Base-by-base conservation (phyloP, 106 monocot species). In the Dendrobium nobile region DNA sequence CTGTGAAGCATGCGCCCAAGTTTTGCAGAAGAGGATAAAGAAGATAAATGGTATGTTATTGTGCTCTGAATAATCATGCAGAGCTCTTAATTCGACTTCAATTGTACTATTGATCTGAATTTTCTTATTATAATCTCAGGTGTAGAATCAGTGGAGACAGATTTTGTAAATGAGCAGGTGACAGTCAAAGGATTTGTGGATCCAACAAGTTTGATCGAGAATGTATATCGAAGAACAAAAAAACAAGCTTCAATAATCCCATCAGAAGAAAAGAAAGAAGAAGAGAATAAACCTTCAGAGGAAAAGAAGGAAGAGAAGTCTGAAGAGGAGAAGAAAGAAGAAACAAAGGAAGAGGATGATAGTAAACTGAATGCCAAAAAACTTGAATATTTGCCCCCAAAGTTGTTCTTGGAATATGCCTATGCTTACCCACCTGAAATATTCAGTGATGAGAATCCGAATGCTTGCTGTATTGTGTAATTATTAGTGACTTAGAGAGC, bases 381-480 rank as follows among this genome's bases (percentile, higher is more conserved):
- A 55, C 28, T 64, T 51, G 92, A 90, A 20, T 85, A 86, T 37
- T 89, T 85, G 88, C 82, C 84, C 26, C 28, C 80, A 3, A 80
- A 75, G 5, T 61, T 84, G 41, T 76, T 84, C 78, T 20, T 78
- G 18, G 88, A 88, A 27, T 85, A 87, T 78, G 73, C 40, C 19
- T 82, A 82, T 78, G 79, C 85, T 8, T 78, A 83, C 18, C 87
- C 87, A 6, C 89, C 90, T 13, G 82, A 91, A 64, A 44, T 79
- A 2, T 93, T 94, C 72, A 94, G 93, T 65, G 93, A 94, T 72
- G 91, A 94, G 84, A 91, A 94, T 75, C 93, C 91, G 9, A 94
- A 94, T 79, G 89, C 91, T 45, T 94, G 94, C 82, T 76, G 72
- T n/a, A 17, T 94, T n/a, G 85, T 89, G 89, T 94, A 51, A 86